These are phyloP conservation scores for Agaricus sinodeliciosus DNA, from an alignment of 768 basidiomycete species.

Conservation along the genomic window DNA sequence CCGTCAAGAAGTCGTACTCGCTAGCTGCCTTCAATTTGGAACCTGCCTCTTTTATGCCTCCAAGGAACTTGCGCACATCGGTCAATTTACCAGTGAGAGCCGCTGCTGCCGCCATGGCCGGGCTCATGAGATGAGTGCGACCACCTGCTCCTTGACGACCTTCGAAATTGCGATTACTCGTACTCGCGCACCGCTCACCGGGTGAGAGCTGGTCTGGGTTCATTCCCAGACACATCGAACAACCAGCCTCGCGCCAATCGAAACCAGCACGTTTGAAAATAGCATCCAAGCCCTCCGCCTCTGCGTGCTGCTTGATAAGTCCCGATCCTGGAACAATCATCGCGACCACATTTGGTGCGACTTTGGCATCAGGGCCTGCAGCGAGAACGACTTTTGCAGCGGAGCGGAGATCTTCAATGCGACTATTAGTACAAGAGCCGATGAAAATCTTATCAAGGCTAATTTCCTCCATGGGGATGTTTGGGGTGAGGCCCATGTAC, in stretches of 20 bases:
- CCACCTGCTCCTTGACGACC: constrained; percentile 86
- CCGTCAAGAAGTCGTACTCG: constrained; percentile 72
- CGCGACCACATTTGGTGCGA: constrained; percentile 68
- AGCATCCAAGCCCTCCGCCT: constrained; percentile 80
- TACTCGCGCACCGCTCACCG: constrained; percentile 82
- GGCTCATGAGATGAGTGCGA: constrained; percentile 82
- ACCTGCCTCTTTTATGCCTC: constrained; percentile 35
- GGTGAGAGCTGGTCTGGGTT: constrained; percentile 87
- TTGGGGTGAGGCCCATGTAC: constrained; percentile 84
- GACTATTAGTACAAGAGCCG: constrained; percentile 91
- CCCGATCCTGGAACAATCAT: constrained; percentile 95
- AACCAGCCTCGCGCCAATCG: constrained; percentile 93
- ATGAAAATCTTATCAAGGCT: constrained; percentile 87
- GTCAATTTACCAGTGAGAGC: constrained; percentile 81
- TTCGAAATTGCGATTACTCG: constrained; percentile 92
- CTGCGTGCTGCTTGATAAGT: constrained; percentile 84
- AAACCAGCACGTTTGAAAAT: constrained; percentile 89
- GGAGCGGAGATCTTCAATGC: constrained; percentile 87
- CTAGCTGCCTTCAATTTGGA: constrained; percentile 64
- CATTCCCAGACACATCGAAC: constrained; percentile 96
- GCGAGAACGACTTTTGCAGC: constrained; percentile 75
- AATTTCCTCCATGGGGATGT: constrained; percentile 75
- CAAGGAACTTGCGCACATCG: constrained; percentile 75
- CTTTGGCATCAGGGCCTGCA: constrained; percentile 66
- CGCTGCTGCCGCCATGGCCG: constrained; percentile 91